Base-by-base conservation (phyloP, 495 filamentous ascomycete genomes). In the Pseudomonodictys pantanalensis region DNA sequence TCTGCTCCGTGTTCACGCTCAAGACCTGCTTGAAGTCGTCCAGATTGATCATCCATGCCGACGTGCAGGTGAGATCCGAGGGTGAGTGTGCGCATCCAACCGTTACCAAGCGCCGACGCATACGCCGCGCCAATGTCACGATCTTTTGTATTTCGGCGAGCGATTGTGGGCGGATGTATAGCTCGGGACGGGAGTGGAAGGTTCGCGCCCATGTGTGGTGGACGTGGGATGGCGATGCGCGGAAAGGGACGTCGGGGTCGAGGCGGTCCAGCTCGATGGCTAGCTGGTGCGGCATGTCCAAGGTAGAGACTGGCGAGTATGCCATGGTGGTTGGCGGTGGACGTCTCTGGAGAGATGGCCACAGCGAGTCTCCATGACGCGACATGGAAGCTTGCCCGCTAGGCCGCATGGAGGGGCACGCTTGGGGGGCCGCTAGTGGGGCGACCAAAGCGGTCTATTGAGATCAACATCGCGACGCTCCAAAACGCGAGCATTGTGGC, bases 181-280 rank as follows among this genome's bases (percentile, higher is more conserved):
- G 83, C 74, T 96, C 91, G 0, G 93, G 93, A 18, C 83, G 81
- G 41, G 85, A 90, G 69, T 85, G 85, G 75, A 91, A 93, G 35
- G 93, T 97, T 69, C 85, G 87, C 24, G 95, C 93, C 93, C 93
- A 98, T n/a, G 95, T 98, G 67, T 87, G 86, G 78, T 98, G 93
- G 32, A 81, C 73, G 73, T 97, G 83, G 28, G 80, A 74, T 54
- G 76, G 72, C 46, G 79, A 77, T 3, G 88, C 86, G 72, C 86
- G 89, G 78, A 97, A 96, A 25, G 90, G 86, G 24, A 91, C 70
- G 49, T 71, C 69, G 58, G 80, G 76, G 68, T 84, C 77, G 67
- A 83, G 75, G 60, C 71, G 77, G 24, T 77, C 75, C 47, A 85
- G 74, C 73, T 87, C 83, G 35, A 66, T 72, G 56, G 73, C 50